Evolutionary conservation across 2,329 filamentous ascomycete genomes (phyloP).

Genomic region (Cladophialophora yegresii): DNA sequence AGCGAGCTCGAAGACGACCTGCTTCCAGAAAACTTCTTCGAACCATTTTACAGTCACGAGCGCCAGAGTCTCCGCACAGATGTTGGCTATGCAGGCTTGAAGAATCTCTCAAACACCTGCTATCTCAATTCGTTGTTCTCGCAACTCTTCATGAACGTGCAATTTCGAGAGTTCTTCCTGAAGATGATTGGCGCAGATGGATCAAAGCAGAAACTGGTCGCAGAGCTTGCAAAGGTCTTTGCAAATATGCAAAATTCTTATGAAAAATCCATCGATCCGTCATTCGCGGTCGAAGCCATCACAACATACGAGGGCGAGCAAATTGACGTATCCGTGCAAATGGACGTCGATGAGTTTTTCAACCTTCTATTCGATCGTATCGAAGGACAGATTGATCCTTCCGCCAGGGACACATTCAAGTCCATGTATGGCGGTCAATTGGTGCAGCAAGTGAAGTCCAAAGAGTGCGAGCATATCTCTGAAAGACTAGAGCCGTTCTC

Average conservation of each 20-base stretch:
- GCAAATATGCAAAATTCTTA: slow-evolving; percentile 81
- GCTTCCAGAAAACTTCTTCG: slow-evolving; percentile 31
- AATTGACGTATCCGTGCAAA: slow-evolving; percentile 87
- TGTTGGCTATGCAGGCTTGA: slow-evolving; percentile 84
- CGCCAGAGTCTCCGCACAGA: slow-evolving; percentile 61
- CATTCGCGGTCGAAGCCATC: slow-evolving; percentile 71
- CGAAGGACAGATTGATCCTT: slow-evolving; percentile 74
- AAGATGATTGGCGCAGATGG: slow-evolving; percentile 56
- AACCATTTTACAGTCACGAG: slow-evolving; percentile 26
- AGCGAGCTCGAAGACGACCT: slow-evolving; percentile 31
- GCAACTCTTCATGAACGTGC: slow-evolving; percentile 92
- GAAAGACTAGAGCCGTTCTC: slow-evolving; percentile 88
- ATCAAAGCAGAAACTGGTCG: slow-evolving; percentile 67
- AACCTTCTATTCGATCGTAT: slow-evolving; percentile 89
- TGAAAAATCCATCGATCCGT: slow-evolving; percentile 71
- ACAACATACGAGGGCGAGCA: slow-evolving; percentile 77
- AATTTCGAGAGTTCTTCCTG: slow-evolving; percentile 84
- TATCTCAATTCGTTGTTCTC: slow-evolving; percentile 94
- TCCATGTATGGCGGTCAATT: slow-evolving; percentile 89
- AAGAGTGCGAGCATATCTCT: slow-evolving; percentile 91
- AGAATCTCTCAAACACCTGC: slow-evolving; percentile 92
- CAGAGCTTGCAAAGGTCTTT: slow-evolving; percentile 79
- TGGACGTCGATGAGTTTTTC: slow-evolving; percentile 99
- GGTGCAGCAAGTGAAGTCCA: slow-evolving; percentile 92
- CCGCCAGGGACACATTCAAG: slow-evolving; percentile 72